Evolutionary conservation across 2,329 filamentous ascomycete species (phyloP).

Genomic region (Fusarium acutatum): DNA sequence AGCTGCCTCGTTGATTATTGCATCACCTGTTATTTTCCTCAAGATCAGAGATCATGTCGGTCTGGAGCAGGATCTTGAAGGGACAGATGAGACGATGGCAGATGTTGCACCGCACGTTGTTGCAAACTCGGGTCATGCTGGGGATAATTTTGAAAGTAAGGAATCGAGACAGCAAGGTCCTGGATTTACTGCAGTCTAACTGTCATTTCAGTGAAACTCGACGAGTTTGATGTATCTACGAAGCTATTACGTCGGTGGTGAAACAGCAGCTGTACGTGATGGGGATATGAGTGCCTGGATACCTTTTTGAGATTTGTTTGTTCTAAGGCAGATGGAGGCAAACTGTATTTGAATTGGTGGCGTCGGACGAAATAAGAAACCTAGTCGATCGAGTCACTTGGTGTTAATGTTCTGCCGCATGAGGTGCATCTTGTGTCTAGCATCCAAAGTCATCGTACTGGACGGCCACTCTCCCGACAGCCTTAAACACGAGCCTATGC

Average conservation of each 20-base stretch:
- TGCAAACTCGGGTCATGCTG: neutral
- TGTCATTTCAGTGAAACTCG: neutral
- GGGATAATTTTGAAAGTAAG: neutral
- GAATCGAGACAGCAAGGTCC: neutral
- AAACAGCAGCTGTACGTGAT: fast-evolving
- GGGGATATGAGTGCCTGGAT: neutral
- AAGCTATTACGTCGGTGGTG: neutral
- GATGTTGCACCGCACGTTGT: constrained; percentile 61
- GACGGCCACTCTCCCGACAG: fast-evolving
- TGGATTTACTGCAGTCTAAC: neutral
- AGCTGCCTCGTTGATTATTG: constrained; percentile 75
- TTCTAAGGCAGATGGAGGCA: fast-evolving
- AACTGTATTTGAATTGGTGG: fast-evolving
- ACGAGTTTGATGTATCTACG: neutral
- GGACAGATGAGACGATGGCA: constrained; percentile 81
- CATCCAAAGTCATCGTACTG: neutral
- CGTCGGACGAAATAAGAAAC: fast-evolving
- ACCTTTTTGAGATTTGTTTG: neutral
- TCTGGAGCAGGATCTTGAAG: constrained; percentile 82
- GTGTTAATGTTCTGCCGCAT: fast-evolving
- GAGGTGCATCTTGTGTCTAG: neutral
- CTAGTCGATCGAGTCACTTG: fast-evolving
- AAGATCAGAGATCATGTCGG: constrained; percentile 81
- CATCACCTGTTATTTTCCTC: constrained; percentile 79
- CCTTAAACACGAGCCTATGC: neutral